Evolutionary conservation across 2,329 filamentous ascomycete genomes (phyloP).

Genomic region (Phaeosphaeria sp.): DNA sequence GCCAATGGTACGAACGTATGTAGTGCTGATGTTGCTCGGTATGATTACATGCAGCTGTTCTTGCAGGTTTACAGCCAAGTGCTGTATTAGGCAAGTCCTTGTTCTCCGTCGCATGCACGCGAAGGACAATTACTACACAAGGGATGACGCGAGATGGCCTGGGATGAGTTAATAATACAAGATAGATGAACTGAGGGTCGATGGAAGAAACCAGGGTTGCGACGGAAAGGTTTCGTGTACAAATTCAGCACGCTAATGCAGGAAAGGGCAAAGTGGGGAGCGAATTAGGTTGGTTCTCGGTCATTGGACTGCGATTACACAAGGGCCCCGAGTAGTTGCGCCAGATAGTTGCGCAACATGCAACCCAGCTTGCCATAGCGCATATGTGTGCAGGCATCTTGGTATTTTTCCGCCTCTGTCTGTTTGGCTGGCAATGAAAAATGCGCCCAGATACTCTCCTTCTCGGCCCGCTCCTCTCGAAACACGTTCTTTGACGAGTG

Average conservation of each 20-base stretch:
- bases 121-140: neutral
- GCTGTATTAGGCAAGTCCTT: neutral
- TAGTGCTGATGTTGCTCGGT: neutral
- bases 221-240: neutral
- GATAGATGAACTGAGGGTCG: neutral
- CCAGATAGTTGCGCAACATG: neutral
- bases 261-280: neutral
- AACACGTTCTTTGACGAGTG: no score
- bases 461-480: no score
- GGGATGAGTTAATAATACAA: neutral
- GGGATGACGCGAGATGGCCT: neutral
- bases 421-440: neutral
- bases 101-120: neutral
- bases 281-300: neutral
- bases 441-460: neutral
- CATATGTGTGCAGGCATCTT: neutral
- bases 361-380: no score
- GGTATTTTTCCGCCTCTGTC: neutral
- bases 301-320: neutral
- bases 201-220: slow-evolving; percentile 1
- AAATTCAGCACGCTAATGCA: neutral
- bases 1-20: neutral
- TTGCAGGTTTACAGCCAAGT: neutral
- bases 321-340: neutral
- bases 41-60: neutral